Evolutionary conservation across 2,329 filamentous ascomycete species (phyloP).

Genomic region (Colletotrichum sp.): DNA sequence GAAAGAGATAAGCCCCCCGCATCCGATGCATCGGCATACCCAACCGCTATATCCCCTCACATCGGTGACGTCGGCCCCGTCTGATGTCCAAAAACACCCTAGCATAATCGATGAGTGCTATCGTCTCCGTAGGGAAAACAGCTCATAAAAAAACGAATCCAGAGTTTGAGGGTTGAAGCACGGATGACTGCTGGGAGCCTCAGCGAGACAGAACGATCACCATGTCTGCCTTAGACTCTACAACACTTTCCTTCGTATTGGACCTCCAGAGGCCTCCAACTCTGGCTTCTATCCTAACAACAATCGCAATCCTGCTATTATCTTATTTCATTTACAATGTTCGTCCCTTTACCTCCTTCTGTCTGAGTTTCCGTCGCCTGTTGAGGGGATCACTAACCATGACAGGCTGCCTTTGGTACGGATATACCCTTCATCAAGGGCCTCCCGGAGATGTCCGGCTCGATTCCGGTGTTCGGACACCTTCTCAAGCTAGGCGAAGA

Average conservation of each 20-base stretch:
- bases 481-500: conserved; percentile 63
- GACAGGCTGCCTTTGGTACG: conserved; percentile 44
- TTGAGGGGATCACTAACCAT: background rate
- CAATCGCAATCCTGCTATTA: background rate
- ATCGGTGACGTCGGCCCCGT: background rate
- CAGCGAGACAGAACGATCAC: background rate
- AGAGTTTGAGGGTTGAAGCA: background rate
- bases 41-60: background rate
- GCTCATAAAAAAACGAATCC: background rate
- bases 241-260: background rate
- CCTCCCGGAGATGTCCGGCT: conserved; percentile 68
- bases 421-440: conserved; percentile 66
- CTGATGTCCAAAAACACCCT: background rate
- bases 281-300: background rate
- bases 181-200: background rate
- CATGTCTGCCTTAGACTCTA: background rate
- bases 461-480: conserved; percentile 66
- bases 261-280: background rate
- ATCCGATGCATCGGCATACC: background rate
- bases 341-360: background rate
- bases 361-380: background rate
- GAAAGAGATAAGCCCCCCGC: background rate
- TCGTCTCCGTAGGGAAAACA: background rate
- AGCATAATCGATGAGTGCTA: background rate
- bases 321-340: background rate